phyloP scores from a whole-genome alignment of 805 yeast species.

The Sugiyamaella chiloensis region DNA sequence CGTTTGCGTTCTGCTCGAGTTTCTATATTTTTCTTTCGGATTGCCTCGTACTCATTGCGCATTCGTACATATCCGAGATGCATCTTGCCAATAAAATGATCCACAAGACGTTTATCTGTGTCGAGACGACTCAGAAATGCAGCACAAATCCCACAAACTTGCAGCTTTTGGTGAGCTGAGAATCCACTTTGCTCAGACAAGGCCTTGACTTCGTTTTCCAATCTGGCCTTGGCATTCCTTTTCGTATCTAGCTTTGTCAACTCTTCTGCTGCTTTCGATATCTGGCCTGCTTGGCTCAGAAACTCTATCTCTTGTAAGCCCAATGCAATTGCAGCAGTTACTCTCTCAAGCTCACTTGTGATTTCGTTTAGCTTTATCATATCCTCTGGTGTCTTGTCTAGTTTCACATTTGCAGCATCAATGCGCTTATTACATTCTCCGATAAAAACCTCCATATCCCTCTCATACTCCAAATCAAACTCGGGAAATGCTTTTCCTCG shows the following conservation, averaged over 20 bases:
- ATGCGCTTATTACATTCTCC: constrained; percentile 66
- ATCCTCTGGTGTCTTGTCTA: constrained; percentile 76
- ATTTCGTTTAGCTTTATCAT: constrained; percentile 41
- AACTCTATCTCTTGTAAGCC: constrained; percentile 63
- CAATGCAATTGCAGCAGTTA: constrained; percentile 62
- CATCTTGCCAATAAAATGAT: constrained; percentile 83
- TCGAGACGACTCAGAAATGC: constrained; percentile 83
- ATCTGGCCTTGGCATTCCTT: constrained; percentile 45
- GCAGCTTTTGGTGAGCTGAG: constrained; percentile 83
- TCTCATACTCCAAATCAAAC: constrained; percentile 45
- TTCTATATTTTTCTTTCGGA: constrained; percentile 19
- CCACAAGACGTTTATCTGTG: constrained; percentile 83
- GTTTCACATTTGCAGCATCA: constrained; percentile 55
- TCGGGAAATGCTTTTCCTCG: constrained; percentile 43
- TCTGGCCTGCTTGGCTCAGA: constrained; percentile 48
- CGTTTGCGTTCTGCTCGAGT: constrained; percentile 5
- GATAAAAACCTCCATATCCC: constrained; percentile 52
- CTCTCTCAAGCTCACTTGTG: constrained; percentile 29
- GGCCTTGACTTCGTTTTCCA: constrained; percentile 55
- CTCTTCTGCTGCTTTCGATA: constrained; percentile 45
- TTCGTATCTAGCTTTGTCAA: constrained; percentile 43
- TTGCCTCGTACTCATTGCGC: constrained; percentile 39
- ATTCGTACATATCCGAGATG: constrained; percentile 80
- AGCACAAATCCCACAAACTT: constrained; percentile 87
- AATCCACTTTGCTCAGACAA: constrained; percentile 74